These are phyloP conservation scores for Mortierella sp. DNA, from an alignment of 371 early-diverging fungal species.

Conservation along the genomic window DNA sequence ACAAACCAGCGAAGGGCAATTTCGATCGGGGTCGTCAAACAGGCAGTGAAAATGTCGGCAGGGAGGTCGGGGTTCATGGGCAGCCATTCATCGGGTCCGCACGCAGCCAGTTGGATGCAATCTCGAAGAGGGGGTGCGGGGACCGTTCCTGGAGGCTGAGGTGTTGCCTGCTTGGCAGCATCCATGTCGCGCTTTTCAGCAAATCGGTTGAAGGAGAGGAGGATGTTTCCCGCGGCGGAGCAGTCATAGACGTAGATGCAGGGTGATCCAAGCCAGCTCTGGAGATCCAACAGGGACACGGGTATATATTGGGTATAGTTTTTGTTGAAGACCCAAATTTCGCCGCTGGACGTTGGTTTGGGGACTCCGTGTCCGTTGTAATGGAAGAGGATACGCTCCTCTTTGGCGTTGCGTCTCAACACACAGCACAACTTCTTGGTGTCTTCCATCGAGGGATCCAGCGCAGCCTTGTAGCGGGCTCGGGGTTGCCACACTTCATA, in stretches of 20 bases:
- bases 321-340: constrained; percentile 98
- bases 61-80: constrained; percentile 97
- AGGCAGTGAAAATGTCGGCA: constrained; percentile 96
- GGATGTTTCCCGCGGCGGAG: constrained; percentile 92
- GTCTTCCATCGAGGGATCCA: constrained; percentile 95
- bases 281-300: constrained; percentile 90
- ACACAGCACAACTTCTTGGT: constrained; percentile 89
- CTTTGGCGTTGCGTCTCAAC: constrained; percentile 89
- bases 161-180: constrained; percentile 57
- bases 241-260: constrained; percentile 98
- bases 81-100: constrained; percentile 86
- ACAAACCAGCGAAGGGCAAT: constrained; percentile 96
- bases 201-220: constrained; percentile 90
- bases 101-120: constrained; percentile 96
- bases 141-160: constrained; percentile 46
- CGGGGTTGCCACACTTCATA: constrained; percentile 94
- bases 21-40: constrained; percentile 96
- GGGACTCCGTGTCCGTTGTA: constrained; percentile 99
- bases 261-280: constrained; percentile 96
- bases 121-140: constrained; percentile 77
- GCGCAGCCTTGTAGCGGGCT: constrained; percentile 87
- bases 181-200: constrained; percentile 90
- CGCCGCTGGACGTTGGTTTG: constrained; percentile 94
- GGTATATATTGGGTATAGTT: constrained; percentile 98
- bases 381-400: constrained; percentile 95